Evolutionary conservation across 116 monocot genomes (phyloP).

Genomic region (Dioscorea cayenensis): DNA sequence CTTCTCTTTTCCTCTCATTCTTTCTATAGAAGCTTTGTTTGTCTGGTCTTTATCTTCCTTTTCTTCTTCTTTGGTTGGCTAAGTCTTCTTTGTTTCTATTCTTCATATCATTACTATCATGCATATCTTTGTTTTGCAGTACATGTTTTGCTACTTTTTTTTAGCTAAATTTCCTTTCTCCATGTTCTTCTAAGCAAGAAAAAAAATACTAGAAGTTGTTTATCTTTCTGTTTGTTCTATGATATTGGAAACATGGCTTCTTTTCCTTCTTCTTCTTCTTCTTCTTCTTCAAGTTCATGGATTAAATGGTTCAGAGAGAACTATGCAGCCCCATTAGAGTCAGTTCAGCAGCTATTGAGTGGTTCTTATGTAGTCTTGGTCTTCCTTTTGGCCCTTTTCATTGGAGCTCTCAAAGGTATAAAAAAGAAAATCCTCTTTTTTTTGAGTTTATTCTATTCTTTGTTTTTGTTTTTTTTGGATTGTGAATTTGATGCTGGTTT

Average conservation of each 20-base stretch:
- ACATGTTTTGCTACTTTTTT: not conserved
- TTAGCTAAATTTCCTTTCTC: not conserved
- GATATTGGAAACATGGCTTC: not conserved
- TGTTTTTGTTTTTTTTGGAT: not conserved
- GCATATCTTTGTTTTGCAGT: not conserved
- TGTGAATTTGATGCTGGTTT: not conserved
- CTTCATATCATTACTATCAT: not conserved
- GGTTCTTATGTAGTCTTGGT: slow-evolving; percentile 44
- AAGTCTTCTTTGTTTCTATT: not conserved
- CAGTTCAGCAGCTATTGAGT: slow-evolving; percentile 15
- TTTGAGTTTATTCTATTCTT: not conserved
- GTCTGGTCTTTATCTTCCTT: not conserved
- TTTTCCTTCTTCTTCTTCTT: not conserved
- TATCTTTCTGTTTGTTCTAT: too few relatives aligned
- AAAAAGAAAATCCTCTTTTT: not conserved
- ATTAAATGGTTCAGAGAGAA: slow-evolving; percentile 19
- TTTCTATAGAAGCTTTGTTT: not conserved
- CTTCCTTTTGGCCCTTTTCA: slow-evolving; percentile 60
- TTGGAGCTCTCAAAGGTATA: slow-evolving; percentile 72
- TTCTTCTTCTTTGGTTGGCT: not conserved
- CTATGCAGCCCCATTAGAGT: slow-evolving; percentile 30
- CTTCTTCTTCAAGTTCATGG: slow-evolving; percentile 3
- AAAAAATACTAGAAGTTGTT: too few relatives aligned
- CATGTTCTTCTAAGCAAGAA: not conserved
- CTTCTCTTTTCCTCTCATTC: not conserved